Evolutionary conservation across 2,329 filamentous ascomycete genomes (phyloP).

Genomic region (Thelonectria blattea): DNA sequence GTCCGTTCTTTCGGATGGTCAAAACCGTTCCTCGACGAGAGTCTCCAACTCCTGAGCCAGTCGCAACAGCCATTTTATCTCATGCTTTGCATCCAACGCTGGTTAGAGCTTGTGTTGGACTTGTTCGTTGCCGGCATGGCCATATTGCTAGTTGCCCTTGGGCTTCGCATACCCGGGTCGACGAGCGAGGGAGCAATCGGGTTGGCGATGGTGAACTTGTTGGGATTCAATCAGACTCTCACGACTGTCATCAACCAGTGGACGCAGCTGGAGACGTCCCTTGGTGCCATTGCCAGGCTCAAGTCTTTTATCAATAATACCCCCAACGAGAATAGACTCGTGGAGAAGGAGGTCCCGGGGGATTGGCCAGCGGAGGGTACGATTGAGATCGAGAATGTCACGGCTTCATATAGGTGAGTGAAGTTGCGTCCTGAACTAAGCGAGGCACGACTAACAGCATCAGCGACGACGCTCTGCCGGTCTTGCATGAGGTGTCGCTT

Average conservation of each 20-base stretch:
- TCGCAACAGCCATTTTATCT: constrained; percentile 61
- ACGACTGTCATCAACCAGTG: constrained; percentile 40
- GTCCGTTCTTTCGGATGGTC: constrained; percentile 50
- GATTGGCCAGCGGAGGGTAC: constrained; percentile 34
- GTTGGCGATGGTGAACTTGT: constrained; percentile 47
- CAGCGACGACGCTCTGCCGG: no score
- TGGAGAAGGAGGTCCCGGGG: background rate
- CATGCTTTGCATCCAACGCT: constrained; percentile 58
- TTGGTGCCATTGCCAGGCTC: constrained; percentile 40
- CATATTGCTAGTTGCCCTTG: constrained; percentile 45
- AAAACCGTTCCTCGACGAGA: constrained; percentile 46
- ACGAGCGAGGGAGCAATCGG: constrained; percentile 26
- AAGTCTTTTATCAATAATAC: constrained; percentile 37
- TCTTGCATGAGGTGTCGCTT: no score
- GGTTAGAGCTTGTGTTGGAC: constrained; percentile 59
- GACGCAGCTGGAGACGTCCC: constrained; percentile 40
- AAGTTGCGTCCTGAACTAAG: no score
- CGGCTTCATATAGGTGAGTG: constrained; percentile 38
- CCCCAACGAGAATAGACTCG: constrained; percentile 26
- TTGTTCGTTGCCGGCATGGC: constrained; percentile 57
- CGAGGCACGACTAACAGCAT: no score
- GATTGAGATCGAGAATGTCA: constrained; percentile 33
- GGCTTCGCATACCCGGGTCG: constrained; percentile 25
- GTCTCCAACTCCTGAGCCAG: constrained; percentile 46
- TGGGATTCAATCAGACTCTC: constrained; percentile 17